Conservation (phyloP, 2,329 filamentous ascomycete species). For the Zelopaecilomyces penicillatus region DNA sequence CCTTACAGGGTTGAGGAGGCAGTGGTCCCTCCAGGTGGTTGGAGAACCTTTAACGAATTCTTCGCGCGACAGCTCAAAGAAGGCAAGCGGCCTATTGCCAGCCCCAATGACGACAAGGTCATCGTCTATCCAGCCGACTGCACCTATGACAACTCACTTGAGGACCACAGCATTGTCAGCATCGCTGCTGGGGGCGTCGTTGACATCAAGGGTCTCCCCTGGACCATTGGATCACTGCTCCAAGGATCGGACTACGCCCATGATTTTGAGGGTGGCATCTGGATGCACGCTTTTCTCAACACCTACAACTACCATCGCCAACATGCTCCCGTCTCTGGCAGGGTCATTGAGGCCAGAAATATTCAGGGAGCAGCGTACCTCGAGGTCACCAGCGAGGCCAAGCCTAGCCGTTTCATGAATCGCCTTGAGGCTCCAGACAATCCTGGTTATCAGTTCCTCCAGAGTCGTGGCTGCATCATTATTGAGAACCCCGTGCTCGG, state of each 20-base stretch:
- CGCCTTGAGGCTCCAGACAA: slow-evolving; percentile 24
- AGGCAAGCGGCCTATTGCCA: slow-evolving; percentile 22
- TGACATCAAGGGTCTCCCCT: slow-evolving; percentile 28
- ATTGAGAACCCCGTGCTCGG: slow-evolving; percentile 27
- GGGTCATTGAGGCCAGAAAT: slow-evolving; percentile 26
- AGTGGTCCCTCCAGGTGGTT: slow-evolving; percentile 22
- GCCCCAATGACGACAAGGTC: slow-evolving; percentile 17
- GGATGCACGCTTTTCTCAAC: slow-evolving; percentile 32
- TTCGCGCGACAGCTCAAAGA: slow-evolving; percentile 29
- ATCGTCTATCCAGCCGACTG: slow-evolving; percentile 30
- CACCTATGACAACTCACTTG: slow-evolving; percentile 20
- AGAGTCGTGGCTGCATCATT: slow-evolving; percentile 30
- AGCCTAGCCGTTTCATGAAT: slow-evolving; percentile 11
- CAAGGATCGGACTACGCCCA: slow-evolving; percentile 21
- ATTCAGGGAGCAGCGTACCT: slow-evolving; percentile 30
- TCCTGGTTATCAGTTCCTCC: slow-evolving; percentile 32
- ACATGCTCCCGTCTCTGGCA: slow-evolving; percentile 31
- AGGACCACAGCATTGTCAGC: slow-evolving; percentile 16
- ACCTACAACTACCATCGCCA: slow-evolving; percentile 34
- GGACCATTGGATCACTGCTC: slow-evolving; percentile 28
- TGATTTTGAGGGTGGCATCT: slow-evolving; percentile 30
- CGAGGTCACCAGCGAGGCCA: slow-evolving; percentile 20
- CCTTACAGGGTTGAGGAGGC: slow-evolving; percentile 24
- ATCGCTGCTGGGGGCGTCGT: slow-evolving; percentile 18
- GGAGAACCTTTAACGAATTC: slow-evolving; percentile 31